Conservation (phyloP, 2,329 filamentous ascomycete genomes). For the Chaetothyriales sp. region DNA sequence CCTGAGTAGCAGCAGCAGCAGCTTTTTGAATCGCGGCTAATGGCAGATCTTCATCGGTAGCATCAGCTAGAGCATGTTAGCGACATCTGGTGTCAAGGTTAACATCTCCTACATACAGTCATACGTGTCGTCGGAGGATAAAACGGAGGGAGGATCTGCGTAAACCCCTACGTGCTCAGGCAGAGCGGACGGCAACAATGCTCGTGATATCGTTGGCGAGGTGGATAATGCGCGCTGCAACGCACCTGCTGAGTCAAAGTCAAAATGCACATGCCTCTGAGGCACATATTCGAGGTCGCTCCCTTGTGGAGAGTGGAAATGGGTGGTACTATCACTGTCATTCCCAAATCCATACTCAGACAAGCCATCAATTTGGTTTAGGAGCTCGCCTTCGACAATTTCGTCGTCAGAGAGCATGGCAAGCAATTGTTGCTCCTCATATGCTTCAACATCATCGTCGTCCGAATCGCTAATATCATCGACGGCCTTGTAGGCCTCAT, state of each 20-base stretch:
- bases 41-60: slow-evolving; percentile 15
- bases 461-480: slow-evolving; percentile 72
- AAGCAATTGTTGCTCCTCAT: slow-evolving; percentile 18
- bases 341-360: slow-evolving; percentile 19
- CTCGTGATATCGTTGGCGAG: slow-evolving; percentile 18
- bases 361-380: slow-evolving; percentile 19
- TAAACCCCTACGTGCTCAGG: slow-evolving; percentile 5
- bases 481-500: slow-evolving; percentile 51
- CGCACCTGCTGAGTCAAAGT: slow-evolving; percentile 17
- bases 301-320: slow-evolving; percentile 14
- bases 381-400: slow-evolving; percentile 13
- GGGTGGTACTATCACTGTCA: slow-evolving; percentile 22
- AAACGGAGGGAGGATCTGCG: not conserved
- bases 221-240: slow-evolving; percentile 11
- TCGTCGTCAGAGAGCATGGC: slow-evolving; percentile 22
- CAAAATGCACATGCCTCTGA: slow-evolving; percentile 58
- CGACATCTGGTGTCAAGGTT: slow-evolving; percentile 3
- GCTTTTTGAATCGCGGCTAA: slow-evolving; percentile 48
- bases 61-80: slow-evolving; percentile 15
- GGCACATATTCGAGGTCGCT: slow-evolving; percentile 27
- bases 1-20: slow-evolving; percentile 39
- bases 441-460: slow-evolving; percentile 60
- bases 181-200: slow-evolving; percentile 16
- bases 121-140: slow-evolving; percentile 9
- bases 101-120: slow-evolving; percentile 14